These are phyloP conservation scores for Stromatinia cepivora DNA, from an alignment of 2,329 filamentous ascomycete species.

Conservation along the genomic window DNA sequence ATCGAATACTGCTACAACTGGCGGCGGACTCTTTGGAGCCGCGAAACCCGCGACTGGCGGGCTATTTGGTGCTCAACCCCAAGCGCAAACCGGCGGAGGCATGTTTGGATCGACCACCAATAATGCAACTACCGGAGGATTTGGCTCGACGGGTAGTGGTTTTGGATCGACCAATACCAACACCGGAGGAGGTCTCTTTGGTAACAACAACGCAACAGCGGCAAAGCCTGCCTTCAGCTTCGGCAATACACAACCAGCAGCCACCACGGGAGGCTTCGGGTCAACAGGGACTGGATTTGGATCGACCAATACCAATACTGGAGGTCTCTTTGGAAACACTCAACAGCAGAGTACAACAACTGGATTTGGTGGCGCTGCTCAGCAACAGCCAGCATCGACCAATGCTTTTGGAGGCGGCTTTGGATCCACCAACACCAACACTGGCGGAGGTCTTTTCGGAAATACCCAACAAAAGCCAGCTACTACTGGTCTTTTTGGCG, in stretches of 20 bases:
- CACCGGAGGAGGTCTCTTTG: conserved; percentile 35
- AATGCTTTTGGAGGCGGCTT: conserved; percentile 43
- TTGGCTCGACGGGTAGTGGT: conserved; percentile 42
- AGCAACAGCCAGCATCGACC: conserved; percentile 43
- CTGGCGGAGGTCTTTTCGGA: conserved; percentile 42
- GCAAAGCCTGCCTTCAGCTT: conserved; percentile 44
- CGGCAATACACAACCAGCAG: conserved; percentile 28
- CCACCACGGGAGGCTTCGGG: conserved; percentile 35
- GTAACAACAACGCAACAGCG: conserved; percentile 41
- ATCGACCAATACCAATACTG: conserved; percentile 20
- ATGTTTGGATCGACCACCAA: conserved; percentile 30
- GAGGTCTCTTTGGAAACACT: conserved; percentile 44
- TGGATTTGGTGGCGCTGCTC: conserved; percentile 43
- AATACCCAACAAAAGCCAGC: conserved; percentile 43
- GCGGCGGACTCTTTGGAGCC: conserved; percentile 46
- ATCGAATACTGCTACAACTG: conserved; percentile 39
- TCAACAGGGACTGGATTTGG: conserved; percentile 35
- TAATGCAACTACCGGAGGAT: conserved; percentile 42
- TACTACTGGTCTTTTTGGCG: conserved; percentile 48
- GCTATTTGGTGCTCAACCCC: conserved; percentile 46
- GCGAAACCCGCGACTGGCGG: conserved; percentile 41
- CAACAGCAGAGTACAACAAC: conserved; percentile 38
- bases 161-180: conserved; percentile 38
- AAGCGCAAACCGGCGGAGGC: conserved; percentile 29
- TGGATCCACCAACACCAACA: conserved; percentile 40